A percentile compares a stretch with the other conserved stretches of the same genome.
Evolutionary conservation across 139 green algal species (phyloP).

Genomic region (Volvox africanus): DNA sequence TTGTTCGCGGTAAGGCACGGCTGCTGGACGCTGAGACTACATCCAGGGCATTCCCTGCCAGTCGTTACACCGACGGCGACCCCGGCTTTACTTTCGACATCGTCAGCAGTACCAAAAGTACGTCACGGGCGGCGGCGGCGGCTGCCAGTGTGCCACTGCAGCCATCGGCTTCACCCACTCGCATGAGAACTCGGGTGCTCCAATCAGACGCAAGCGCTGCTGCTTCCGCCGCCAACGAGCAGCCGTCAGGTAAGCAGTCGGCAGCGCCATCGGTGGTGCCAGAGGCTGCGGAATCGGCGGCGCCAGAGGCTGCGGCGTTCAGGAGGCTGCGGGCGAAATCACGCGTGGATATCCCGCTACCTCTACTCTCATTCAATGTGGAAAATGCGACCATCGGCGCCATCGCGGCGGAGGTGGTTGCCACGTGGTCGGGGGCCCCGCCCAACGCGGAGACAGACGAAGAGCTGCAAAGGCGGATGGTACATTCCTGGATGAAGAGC

Average conservation of each 20-base stretch:
- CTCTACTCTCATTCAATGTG: slow-evolving; percentile 1
- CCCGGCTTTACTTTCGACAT: no score
- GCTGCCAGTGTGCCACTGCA: neutral
- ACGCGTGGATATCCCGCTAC: neutral
- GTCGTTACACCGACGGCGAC: neutral
- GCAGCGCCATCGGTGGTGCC: neutral
- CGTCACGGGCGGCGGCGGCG: neutral
- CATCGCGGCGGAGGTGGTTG: neutral
- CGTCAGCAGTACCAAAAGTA: no score
- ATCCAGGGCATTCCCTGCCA: neutral
- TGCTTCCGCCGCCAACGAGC: neutral
- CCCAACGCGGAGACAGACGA: neutral
- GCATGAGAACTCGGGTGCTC: neutral
- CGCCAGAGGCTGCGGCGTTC: neutral
- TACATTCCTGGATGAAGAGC: no score
- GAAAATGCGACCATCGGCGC: neutral
- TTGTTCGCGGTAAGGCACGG: neutral
- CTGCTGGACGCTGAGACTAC: neutral
- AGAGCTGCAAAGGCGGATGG: no score
- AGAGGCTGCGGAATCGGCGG: no score
- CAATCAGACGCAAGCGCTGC: neutral
- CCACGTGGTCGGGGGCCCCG: neutral
- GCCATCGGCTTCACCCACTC: neutral
- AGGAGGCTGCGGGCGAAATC: neutral
- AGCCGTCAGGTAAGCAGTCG: neutral